Evolutionary conservation across 495 filamentous ascomycete species (phyloP), one percentile per base, ranked within the genome.

Genomic region (Penicillium cataractarum): DNA sequence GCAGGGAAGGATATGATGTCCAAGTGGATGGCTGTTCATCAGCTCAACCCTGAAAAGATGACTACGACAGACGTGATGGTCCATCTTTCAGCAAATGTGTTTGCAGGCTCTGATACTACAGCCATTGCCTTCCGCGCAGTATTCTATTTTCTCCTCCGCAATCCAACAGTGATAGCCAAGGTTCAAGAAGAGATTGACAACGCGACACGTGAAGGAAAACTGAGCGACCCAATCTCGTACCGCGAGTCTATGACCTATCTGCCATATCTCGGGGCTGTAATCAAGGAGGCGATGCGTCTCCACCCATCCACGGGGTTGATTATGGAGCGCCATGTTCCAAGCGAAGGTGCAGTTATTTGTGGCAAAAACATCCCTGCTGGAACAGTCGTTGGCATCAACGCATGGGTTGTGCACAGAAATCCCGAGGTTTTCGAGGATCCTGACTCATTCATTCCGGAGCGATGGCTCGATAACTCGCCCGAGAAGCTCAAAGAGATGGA

Each of bases 301-400:
- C 80, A 82, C 1, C 90, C 90, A 0, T 84, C 87, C 6, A 79
- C 85, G 0, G 86, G 86, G 0, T 68, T 89, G 52, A 81, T 84
- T 26, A 80, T 90, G 57, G 86, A 90, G 71, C 82, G 89, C 35
- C 70, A 88, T 48, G 87, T 90, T 2, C 89, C 88, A 2, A 65
- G 72, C 26, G 76, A 77, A 13, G 89, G 88, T 0, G 71, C 79
- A 4, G 58, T 62, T 1, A 75, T 89, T 55, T 78, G 79, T 37
- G 85, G 85, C 7, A 55, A 71, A 46, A 69, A 74, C 57, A 72
- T 90, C 29, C 84, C 83, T 0, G 77, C 74, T 3, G 87, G 87
- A 65, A 85, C 82, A 0, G 80, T 82, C 9, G 85, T 91, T 9
- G 86, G 88, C 8, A 84, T 87, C 58, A 71, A 71, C 60, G 61